phyloP scores from a whole-genome alignment of 768 basidiomycete genomes.

The Kwoniella shandongensis region DNA sequence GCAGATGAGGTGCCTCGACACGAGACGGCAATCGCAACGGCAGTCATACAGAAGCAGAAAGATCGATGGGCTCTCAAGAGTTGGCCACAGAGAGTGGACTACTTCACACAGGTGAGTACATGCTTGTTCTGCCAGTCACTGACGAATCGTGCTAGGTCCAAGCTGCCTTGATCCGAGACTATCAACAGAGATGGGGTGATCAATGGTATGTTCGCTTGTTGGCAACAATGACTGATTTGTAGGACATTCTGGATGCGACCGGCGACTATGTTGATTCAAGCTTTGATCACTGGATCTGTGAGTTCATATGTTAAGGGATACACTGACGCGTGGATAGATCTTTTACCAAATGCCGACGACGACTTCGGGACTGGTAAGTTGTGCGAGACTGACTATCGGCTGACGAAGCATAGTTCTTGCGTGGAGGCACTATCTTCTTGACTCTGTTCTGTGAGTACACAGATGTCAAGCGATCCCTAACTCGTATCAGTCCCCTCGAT shows the following conservation, averaged over 20 bases:
- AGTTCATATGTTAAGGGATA: no score
- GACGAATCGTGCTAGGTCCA: no score
- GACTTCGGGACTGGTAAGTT: constrained; percentile 59
- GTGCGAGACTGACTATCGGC: no score
- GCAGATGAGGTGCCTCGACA: constrained; percentile 10
- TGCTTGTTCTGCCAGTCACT: no score
- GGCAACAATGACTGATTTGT: no score
- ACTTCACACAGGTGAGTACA: constrained; percentile 23
- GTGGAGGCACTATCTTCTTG: constrained; percentile 80
- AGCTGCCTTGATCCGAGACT: constrained; percentile 41
- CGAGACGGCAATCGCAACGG: constrained; percentile 21
- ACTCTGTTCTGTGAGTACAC: constrained; percentile 58
- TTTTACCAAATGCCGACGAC: constrained; percentile 63
- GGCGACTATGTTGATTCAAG: constrained; percentile 54
- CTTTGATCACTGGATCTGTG: constrained; percentile 63
- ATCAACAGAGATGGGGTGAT: constrained; percentile 47
- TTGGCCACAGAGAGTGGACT: constrained; percentile 34
- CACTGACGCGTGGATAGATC: no score
- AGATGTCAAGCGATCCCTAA: constrained; percentile 12
- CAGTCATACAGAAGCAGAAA: constrained; percentile 32
- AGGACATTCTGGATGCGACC: constrained; percentile 40
- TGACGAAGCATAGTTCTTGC: no score
- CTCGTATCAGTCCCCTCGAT: constrained; percentile 21
- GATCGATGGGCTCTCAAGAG: constrained; percentile 29
- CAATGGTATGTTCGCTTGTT: constrained; percentile 17